Base-by-base conservation (phyloP, 768 basidiomycete species). In the Panus rudis region DNA sequence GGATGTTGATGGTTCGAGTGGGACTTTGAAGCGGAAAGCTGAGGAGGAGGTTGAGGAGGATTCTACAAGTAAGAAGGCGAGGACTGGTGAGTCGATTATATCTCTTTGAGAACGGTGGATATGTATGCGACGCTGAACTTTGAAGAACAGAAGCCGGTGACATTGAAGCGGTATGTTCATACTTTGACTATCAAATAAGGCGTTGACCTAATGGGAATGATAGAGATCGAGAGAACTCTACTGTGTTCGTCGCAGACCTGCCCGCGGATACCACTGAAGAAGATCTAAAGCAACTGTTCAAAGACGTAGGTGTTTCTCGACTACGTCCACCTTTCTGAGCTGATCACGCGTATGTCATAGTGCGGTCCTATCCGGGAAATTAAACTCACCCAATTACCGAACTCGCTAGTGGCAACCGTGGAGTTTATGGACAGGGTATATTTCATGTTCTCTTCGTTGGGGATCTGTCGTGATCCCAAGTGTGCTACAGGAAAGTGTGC, bases 171-270 rank as follows among this genome's bases (percentile, higher is more conserved):
- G 85, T 84, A 33, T 28, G 57, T 48, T 37, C 33, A 42, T 22
- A 43, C 42, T 31, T 45, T 39, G 13, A 28, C 16, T 21, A 0
- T 28, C 10, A 10, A 23, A 4, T 23, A 26, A 31, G 32, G 19
- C 30, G 16, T 21, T 44, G 37, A 24, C 46, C 39, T 16, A 7
- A 22, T 34, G 14, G 11, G n/a, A n/a, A n/a, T n/a, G n/a, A 11
- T 46, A 93, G 94, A 51, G 96, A 99, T 64, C 90, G 96, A 35
- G 96, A 99, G 66, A 88, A 97, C 53, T 79, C 82, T 22, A 94
- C 92, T 0, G 84, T 98, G 4, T 88, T 98, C 46, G 84, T 96
- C 12, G 75, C 81, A 3, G 79, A 85, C 34, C 63, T 96, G 8
- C 76, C 79, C 0, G 33, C 61, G 14, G 70, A 65, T 10, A 69